Percentiles rank a stretch among this genome's conserved stretches.
Evolutionary conservation across 352 stramenopile species (phyloP).

Genomic region (Achlya hypogyna): DNA sequence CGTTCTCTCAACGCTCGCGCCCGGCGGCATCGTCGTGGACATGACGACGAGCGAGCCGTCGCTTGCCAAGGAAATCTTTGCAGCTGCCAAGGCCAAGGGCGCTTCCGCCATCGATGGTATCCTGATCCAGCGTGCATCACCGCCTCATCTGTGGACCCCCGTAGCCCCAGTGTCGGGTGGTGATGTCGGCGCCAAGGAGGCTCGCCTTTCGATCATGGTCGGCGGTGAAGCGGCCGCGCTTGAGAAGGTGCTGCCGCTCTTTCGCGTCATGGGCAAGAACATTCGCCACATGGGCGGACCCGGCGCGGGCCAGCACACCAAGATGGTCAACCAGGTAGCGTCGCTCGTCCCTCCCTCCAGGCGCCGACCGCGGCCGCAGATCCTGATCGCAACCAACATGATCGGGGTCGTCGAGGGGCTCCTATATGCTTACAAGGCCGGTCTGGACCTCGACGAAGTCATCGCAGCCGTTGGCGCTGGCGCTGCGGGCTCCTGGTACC

Average conservation of each 20-base stretch:
- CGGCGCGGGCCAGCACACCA: slow-evolving; percentile 81
- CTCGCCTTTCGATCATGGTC: slow-evolving; percentile 85
- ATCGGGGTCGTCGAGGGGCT: slow-evolving; percentile 84
- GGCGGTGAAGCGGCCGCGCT: slow-evolving; percentile 77
- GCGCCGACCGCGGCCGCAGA: slow-evolving; percentile 17
- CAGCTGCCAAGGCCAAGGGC: slow-evolving; percentile 53
- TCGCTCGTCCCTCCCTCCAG: not conserved
- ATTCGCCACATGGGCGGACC: slow-evolving; percentile 80
- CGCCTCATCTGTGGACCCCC: slow-evolving; percentile 8
- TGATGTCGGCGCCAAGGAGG: slow-evolving; percentile 81
- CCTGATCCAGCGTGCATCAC: slow-evolving; percentile 4
- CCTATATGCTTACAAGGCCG: slow-evolving; percentile 81
- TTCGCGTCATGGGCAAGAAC: slow-evolving; percentile 85
- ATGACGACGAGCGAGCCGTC: slow-evolving; percentile 86
- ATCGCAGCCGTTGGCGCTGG: slow-evolving; percentile 79
- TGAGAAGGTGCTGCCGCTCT: slow-evolving; percentile 73
- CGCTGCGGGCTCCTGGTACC: slow-evolving; percentile 67
- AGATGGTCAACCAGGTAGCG: slow-evolving; percentile 87
- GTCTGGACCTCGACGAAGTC: slow-evolving; percentile 80
- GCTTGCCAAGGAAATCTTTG: slow-evolving; percentile 84
- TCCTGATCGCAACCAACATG: slow-evolving; percentile 83
- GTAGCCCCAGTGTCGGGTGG: slow-evolving; percentile 71
- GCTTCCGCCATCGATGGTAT: slow-evolving; percentile 58
- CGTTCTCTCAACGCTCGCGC: slow-evolving; percentile 58
- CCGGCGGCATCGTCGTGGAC: slow-evolving; percentile 79